These are phyloP conservation scores for Ambrosiella cleistominuta DNA, from an alignment of 2,329 filamentous ascomycete species.

Conservation along the genomic window DNA sequence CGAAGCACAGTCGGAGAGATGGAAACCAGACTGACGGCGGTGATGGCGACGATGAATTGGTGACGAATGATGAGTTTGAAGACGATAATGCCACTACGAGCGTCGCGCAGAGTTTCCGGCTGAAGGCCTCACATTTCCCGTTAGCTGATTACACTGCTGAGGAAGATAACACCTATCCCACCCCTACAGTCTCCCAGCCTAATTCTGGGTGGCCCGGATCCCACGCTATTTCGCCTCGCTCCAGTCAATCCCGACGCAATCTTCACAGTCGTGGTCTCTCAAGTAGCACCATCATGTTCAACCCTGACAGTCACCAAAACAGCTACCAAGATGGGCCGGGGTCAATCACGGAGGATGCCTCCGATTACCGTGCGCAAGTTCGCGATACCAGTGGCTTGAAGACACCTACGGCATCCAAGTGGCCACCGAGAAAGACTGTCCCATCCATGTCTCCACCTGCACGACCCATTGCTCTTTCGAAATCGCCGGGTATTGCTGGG, in stretches of 20 bases:
- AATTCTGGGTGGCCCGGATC: constrained; percentile 19
- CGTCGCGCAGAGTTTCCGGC: constrained; percentile 1
- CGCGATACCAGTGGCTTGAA: constrained; percentile 20
- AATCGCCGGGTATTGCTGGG: constrained; percentile 14
- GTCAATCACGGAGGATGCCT: constrained; percentile 5
- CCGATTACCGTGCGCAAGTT: constrained; percentile 7
- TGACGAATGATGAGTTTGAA: constrained; percentile 60
- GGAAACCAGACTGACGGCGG: constrained; percentile 53
- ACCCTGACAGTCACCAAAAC: constrained; percentile 36
- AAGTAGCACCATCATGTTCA: constrained; percentile 69
- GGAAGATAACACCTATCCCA: constrained; percentile 32
- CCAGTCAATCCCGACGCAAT: constrained; percentile 21
- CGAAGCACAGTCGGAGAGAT: constrained; percentile 18
- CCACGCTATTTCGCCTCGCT: constrained; percentile 15
- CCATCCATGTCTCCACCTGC: constrained; percentile 27
- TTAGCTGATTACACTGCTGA: constrained; percentile 12
- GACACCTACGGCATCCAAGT: constrained; percentile 23
- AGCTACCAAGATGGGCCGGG: constrained; percentile 13
- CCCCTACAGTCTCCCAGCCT: constrained; percentile 28
- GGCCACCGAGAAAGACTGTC: constrained; percentile 30
- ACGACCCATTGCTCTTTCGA: constrained; percentile 34
- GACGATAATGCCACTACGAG: constrained; percentile 28
- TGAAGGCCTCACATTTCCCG: neutral
- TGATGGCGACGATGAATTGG: constrained; percentile 79
- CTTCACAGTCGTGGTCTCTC: constrained; percentile 59